Evolutionary conservation across 495 filamentous ascomycete species (phyloP), one percentile per base, ranked within the genome.

Genomic region (Chaetomium fimeti): DNA sequence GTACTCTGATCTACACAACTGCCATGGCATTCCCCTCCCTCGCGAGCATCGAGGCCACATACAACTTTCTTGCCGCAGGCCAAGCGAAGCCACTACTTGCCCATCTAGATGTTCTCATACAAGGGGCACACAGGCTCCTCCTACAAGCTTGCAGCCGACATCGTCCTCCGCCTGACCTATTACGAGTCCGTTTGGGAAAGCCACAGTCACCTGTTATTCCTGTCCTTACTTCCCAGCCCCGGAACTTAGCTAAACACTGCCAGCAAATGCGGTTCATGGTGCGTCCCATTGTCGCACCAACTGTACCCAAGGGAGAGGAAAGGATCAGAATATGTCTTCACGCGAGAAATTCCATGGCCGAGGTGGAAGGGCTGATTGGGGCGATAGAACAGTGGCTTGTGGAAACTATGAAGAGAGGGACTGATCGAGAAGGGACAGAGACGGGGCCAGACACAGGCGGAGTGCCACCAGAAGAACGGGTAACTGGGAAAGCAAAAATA

Each of bases 1-100:
- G 83, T 16, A 79, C 78, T 2, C 71, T 88, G 20, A 87, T 88
- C 32, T 88, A 88, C 68, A 85, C 83, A 0, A 88, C 86, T 0
- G 77, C 79, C 38, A 80, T 86, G 78, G 74, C 81, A 4, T 84
- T 83, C 48, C 82, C 85, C 3, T 71, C 79, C 1, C 71, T 88
- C 28, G 80, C 74, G 7, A 79, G 76, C 51, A 83, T 88, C 53
- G 69, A 74, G 52, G 75, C 74, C 0, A 73, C 76, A 5, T 88
- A 87, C 64, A 61, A 72, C 9, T 77, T 84, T 38, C 71, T 88
- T n/a, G 68, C 71, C 4, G 66, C 71, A 16, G 81, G 81, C 15
- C 63, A 71, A 47, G 80, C 82, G 5, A 72, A 76, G 27, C 55
- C 70, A 22, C 74, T 78, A 58, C 64, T 73, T 25, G 45, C 57